Base-by-base conservation (phyloP, 805 yeast genomes). In the Metschnikowia colocasiae region DNA sequence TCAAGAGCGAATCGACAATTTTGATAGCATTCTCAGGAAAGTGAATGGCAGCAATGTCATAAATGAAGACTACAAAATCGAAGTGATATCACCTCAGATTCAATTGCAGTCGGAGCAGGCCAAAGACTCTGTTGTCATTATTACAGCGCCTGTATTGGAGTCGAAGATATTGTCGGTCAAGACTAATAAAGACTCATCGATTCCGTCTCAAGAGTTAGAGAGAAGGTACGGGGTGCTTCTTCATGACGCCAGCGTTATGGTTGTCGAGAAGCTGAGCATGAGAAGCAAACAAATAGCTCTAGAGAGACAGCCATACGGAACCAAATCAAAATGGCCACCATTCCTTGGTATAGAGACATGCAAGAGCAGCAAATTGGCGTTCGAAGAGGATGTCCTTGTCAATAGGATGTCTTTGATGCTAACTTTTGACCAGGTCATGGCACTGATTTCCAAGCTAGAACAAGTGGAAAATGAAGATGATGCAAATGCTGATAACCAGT, bases 341-440 rank as follows among this genome's bases (percentile, higher is more conserved):
- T 91, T 96, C 89, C 63, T 90, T 29, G 89, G 91, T 1, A 61
- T 80, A 40, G 95, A 88, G 57, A 70, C 83, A 19, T 80, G 87
- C 52, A 76, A 80, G 51, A 81, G 82, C 43, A 61, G 58, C 43
- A 59, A 60, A 26, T 64, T 80, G 49, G 72, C 74, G 2, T 71
- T 68, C 1, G 59, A 67, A 9, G 71, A 75, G 10, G 75, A 77
- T 46, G 71, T 82, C 42, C 67, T 91, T 32, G 74, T 89, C 22
- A 79, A 83, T 27, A 76, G 82, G 49, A 79, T 87, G 2, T 79
- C 91, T 0, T 70, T 82, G 20, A 76, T 81, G 60, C 59, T 86
- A 18, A 73, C 84, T 1, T 82, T 75, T 54, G 87, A 85, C 54
- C 60, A 68, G 43, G 46, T 59, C 13, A 58, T 60, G 43, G 67